A percentile compares a stretch with the other conserved stretches of the same genome.
These are phyloP conservation scores for Moelleriella libera DNA, from an alignment of 2,329 filamentous ascomycete genomes.

Conservation along the genomic window DNA sequence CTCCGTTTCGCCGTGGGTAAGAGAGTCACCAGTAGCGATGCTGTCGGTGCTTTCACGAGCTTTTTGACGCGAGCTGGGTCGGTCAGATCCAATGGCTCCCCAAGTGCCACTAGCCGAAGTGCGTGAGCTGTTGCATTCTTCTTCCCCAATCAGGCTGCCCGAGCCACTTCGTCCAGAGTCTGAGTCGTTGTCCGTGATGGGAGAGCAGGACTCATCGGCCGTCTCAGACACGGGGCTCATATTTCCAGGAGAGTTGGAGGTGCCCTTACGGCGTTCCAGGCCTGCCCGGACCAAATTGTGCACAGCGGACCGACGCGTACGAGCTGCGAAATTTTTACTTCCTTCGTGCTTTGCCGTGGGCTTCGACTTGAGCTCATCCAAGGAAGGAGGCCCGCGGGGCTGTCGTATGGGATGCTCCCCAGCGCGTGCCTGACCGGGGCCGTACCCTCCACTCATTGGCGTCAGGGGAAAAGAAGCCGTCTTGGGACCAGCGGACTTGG, in stretches of 20 bases:
- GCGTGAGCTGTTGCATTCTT: slow-evolving; percentile 57
- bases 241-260: slow-evolving; percentile 57
- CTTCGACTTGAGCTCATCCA: slow-evolving; percentile 81
- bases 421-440: slow-evolving; percentile 80
- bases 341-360: slow-evolving; percentile 89
- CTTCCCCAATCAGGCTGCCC: slow-evolving; percentile 65
- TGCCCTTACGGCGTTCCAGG: slow-evolving; percentile 69
- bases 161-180: slow-evolving; percentile 60
- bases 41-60: slow-evolving; percentile 49
- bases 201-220: slow-evolving; percentile 50
- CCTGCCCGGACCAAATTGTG: slow-evolving; percentile 85
- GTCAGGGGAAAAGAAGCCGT: slow-evolving; percentile 68
- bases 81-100: slow-evolving; percentile 77
- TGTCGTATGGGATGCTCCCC: slow-evolving; percentile 91
- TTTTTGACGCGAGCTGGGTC: slow-evolving; percentile 59
- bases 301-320: slow-evolving; percentile 82
- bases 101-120: slow-evolving; percentile 58
- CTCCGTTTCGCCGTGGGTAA: slow-evolving; percentile 29
- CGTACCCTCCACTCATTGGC: slow-evolving; percentile 73
- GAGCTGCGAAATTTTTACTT: slow-evolving; percentile 92
- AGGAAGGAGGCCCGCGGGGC: slow-evolving; percentile 76
- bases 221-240: slow-evolving; percentile 85
- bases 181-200: slow-evolving; percentile 60
- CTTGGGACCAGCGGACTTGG: slow-evolving; percentile 57
- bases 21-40: slow-evolving; percentile 38